Conservation (phyloP, 371 early-diverging fungal genomes). For the Saksenaea vasiformis region DNA sequence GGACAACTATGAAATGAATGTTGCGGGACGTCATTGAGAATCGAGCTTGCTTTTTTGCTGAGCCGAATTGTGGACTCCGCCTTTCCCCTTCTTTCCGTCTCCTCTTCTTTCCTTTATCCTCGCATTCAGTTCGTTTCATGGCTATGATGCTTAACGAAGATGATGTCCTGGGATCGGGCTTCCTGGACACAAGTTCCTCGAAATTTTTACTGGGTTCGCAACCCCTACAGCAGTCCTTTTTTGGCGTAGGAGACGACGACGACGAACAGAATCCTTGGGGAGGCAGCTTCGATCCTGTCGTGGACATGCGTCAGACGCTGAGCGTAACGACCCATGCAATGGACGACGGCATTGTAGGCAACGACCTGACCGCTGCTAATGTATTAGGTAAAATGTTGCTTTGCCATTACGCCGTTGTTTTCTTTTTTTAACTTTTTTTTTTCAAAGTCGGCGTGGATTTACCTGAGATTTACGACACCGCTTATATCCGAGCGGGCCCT, state of each 20-base stretch:
- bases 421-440: not conserved
- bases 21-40: constrained; percentile 5
- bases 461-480: constrained; percentile 59
- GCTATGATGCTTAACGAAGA: constrained; percentile 21
- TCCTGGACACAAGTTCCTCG: not conserved
- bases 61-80: not conserved
- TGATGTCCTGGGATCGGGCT: constrained; percentile 13
- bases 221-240: constrained; percentile 18
- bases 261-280: constrained; percentile 13
- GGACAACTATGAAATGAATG: not conserved
- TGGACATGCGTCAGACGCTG: constrained; percentile 6
- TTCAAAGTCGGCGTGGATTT: constrained; percentile 54
- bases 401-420: not conserved
- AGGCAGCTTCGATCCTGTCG: constrained; percentile 17
- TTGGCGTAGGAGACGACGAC: constrained; percentile 3
- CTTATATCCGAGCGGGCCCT: constrained; percentile 57
- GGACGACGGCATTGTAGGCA: constrained; percentile 25
- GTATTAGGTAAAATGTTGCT: constrained; percentile 21
- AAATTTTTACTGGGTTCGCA: constrained; percentile 16
- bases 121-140: not conserved
- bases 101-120: not conserved
- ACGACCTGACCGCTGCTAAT: constrained; percentile 26
- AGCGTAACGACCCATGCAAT: constrained; percentile 8
- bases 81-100: not conserved
- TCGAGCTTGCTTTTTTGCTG: not conserved